A percentile compares a stretch with the other conserved stretches of the same genome.
These are phyloP conservation scores for Lepidium africanum DNA, from an alignment of 345 rosid species.

Conservation along the genomic window DNA sequence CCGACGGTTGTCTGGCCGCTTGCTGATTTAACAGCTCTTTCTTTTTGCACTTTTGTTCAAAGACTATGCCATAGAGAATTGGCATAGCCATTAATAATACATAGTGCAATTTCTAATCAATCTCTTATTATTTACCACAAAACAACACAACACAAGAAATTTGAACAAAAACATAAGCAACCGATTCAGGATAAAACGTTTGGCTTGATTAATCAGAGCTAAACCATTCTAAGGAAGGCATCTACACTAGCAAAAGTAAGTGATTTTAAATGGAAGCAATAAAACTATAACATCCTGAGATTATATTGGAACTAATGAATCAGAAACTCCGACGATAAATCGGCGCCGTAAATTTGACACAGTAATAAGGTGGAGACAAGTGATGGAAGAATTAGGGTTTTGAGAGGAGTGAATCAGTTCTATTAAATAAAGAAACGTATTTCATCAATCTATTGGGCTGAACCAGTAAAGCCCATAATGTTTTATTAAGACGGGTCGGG, in stretches of 20 bases:
- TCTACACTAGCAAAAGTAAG: neutral
- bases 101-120: neutral
- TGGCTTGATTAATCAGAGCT: no score
- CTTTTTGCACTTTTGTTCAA: slow-evolving; percentile 10
- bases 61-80: neutral
- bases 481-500: neutral
- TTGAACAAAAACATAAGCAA: no score
- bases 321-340: neutral
- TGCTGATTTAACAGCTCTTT: slow-evolving; percentile 18
- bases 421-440: neutral
- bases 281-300: neutral
- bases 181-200: neutral
- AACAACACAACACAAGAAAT: neutral
- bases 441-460: neutral
- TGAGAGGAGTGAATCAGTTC: neutral
- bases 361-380: neutral
- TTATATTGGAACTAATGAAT: neutral
- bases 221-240: neutral
- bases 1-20: slow-evolving; percentile 31
- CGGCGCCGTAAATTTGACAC: neutral
- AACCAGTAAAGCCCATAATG: neutral
- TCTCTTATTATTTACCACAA: neutral
- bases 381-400: neutral
- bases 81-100: slow-evolving; percentile 1
- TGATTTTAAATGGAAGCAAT: no score